A percentile compares a stretch with the other conserved stretches of the same genome.
phyloP scores from a whole-genome alignment of 805 yeast genomes.

The Pichia cephalocereana region DNA sequence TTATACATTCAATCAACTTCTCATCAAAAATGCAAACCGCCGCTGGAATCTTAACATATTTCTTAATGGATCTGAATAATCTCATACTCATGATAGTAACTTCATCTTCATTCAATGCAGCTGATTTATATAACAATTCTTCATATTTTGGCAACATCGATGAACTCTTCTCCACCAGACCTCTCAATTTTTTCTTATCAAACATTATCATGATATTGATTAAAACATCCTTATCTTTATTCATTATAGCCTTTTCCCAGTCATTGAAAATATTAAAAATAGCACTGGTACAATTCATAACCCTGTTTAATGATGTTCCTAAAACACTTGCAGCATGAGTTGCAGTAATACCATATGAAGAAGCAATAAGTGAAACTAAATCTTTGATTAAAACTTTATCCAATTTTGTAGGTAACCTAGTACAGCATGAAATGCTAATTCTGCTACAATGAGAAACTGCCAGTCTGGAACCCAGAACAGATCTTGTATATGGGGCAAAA shows the following conservation, averaged over 20 bases:
- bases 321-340: constrained; percentile 60
- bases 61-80: constrained; percentile 35
- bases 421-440: constrained; percentile 59
- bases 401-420: constrained; percentile 56
- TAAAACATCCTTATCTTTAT: constrained; percentile 43
- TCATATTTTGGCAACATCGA: constrained; percentile 40
- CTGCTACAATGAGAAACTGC: constrained; percentile 70
- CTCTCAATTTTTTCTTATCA: constrained; percentile 45
- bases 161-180: constrained; percentile 50
- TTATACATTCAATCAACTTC: constrained; percentile 33
- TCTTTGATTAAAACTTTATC: constrained; percentile 60
- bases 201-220: constrained; percentile 59
- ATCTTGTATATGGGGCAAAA: constrained; percentile 66
- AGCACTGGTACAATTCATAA: constrained; percentile 45
- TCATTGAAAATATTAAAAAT: constrained; percentile 40
- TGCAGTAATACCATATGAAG: constrained; percentile 63
- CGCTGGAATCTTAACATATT: constrained; percentile 38
- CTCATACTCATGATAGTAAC: constrained; percentile 47
- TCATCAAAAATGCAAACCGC: constrained; percentile 44
- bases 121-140: constrained; percentile 42
- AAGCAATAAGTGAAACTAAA: constrained; percentile 52
- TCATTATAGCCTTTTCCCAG: constrained; percentile 35
- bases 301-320: constrained; percentile 57
- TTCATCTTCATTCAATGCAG: constrained; percentile 45
- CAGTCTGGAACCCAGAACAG: constrained; percentile 65